Percentiles rank a stretch among this genome's conserved stretches.
Evolutionary conservation across 441 rosid genomes (phyloP).

Genomic region (Pelargonium australe): DNA sequence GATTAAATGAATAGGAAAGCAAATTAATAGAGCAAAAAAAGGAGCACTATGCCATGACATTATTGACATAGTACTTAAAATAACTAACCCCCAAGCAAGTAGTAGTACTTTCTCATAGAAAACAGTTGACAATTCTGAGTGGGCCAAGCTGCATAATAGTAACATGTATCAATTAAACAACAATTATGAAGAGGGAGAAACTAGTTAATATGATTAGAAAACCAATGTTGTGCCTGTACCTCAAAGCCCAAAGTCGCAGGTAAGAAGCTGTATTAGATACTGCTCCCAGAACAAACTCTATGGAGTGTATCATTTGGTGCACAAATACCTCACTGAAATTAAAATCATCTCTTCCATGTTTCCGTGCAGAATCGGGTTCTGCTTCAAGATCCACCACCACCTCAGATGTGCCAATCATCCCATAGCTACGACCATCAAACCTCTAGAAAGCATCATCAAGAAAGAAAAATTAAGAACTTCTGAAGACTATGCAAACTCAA

Average conservation of each 20-base stretch:
- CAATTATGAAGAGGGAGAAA: slow-evolving; percentile 6
- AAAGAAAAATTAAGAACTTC: slow-evolving; percentile 5
- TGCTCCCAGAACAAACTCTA: slow-evolving; percentile 92
- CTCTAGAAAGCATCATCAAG: slow-evolving; percentile 35
- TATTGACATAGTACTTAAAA: slow-evolving; percentile 19
- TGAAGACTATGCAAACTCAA: not conserved
- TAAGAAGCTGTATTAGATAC: slow-evolving; percentile 98
- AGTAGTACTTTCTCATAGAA: slow-evolving; percentile 94
- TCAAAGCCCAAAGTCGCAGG: slow-evolving; percentile 83
- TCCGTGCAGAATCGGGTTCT: slow-evolving; percentile 44
- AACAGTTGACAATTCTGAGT: slow-evolving; percentile 79
- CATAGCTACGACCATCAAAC: slow-evolving; percentile 71
- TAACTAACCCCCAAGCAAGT: slow-evolving; percentile 76
- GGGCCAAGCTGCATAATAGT: slow-evolving; percentile 64
- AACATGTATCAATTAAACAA: slow-evolving; percentile 22
- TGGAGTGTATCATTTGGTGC: slow-evolving; percentile 88
- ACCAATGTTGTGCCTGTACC: not conserved
- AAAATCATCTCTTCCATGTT: slow-evolving; percentile 51
- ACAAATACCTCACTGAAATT: slow-evolving; percentile 92
- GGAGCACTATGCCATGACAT: not conserved
- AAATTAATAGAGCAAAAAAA: slow-evolving; percentile 1
- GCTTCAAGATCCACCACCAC: slow-evolving; percentile 54
- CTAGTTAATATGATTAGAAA: slow-evolving; percentile 10
- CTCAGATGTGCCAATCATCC: slow-evolving; percentile 27
- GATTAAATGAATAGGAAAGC: not conserved